These are phyloP conservation scores for Lycium ferocissimum DNA, from an alignment of 257 asterid genomes.

Conservation along the genomic window DNA sequence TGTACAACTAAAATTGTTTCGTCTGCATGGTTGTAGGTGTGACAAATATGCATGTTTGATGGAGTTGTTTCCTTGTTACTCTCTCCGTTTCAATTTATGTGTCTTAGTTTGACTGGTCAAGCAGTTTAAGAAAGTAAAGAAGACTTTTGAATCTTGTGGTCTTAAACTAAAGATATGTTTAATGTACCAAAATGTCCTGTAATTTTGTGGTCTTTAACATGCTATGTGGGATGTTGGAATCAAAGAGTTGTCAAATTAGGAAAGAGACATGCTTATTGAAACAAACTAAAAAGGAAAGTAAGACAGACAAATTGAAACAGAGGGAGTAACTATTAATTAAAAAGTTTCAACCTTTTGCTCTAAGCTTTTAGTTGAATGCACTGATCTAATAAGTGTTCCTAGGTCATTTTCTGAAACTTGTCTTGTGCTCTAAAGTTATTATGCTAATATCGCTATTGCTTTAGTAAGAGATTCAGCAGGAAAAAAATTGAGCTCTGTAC, in stretches of 20 bases:
- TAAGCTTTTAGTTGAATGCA: constrained; percentile 12
- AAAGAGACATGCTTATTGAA: too few relatives aligned
- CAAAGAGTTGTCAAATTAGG: too few relatives aligned
- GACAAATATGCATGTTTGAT: constrained; percentile 14
- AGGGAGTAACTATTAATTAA: neutral
- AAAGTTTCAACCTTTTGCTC: constrained; percentile 3
- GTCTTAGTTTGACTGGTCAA: too few relatives aligned
- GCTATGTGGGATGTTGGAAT: too few relatives aligned
- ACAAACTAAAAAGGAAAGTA: too few relatives aligned
- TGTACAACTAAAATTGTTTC: neutral
- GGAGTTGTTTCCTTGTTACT: constrained; percentile 4
- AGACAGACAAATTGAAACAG: too few relatives aligned
- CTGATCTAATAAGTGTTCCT: constrained; percentile 3
- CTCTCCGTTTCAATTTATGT: too few relatives aligned
- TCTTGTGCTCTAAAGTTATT: constrained; percentile 24
- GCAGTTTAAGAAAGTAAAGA: too few relatives aligned
- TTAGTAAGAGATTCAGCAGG: constrained; percentile 4
- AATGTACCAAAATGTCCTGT: too few relatives aligned
- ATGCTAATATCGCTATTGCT: neutral
- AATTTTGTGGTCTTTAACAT: too few relatives aligned
- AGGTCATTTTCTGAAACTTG: constrained; percentile 13
- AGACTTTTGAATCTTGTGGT: too few relatives aligned
- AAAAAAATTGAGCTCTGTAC: neutral
- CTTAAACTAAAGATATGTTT: too few relatives aligned
- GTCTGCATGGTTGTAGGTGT: neutral